phyloP scores from a whole-genome alignment of 2,329 filamentous ascomycete genomes.

The Neopestalotiopsis rosae region DNA sequence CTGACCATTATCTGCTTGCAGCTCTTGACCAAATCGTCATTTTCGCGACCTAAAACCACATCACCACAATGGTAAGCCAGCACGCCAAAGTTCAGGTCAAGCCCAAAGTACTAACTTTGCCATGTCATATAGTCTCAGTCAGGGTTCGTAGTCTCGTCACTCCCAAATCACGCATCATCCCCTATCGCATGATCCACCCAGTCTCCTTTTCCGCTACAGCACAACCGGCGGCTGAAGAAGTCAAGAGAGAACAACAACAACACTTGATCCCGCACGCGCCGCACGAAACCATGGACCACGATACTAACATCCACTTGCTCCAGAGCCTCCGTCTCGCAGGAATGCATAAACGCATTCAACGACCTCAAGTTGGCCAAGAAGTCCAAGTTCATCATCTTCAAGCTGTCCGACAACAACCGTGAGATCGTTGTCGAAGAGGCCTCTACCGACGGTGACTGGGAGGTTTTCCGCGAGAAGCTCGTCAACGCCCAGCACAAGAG shows the following conservation, averaged over 20 bases:
- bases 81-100: constrained; percentile 11
- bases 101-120: constrained; percentile 26
- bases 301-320: constrained; percentile 13
- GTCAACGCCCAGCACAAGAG: constrained; percentile 74
- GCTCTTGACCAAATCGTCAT: constrained; percentile 31
- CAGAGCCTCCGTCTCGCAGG: constrained; percentile 74
- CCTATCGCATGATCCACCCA: not conserved
- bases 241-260: not conserved
- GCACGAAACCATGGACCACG: not conserved
- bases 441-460: constrained; percentile 70
- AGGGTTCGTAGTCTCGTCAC: constrained; percentile 57
- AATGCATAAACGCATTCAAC: constrained; percentile 77
- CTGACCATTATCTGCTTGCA: constrained; percentile 32
- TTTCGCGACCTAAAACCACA: constrained; percentile 26
- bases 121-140: constrained; percentile 64
- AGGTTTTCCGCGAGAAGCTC: constrained; percentile 77
- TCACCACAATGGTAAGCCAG: constrained; percentile 35
- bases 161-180: constrained; percentile 10
- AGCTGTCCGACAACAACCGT: constrained; percentile 83
- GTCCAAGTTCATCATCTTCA: constrained; percentile 88
- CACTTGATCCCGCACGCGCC: not conserved
- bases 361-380: constrained; percentile 83
- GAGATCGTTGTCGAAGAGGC: constrained; percentile 81
- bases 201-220: not conserved
- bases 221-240: not conserved